Evolutionary conservation across 306 rosid species (phyloP).

Genomic region (Prunus persica): DNA sequence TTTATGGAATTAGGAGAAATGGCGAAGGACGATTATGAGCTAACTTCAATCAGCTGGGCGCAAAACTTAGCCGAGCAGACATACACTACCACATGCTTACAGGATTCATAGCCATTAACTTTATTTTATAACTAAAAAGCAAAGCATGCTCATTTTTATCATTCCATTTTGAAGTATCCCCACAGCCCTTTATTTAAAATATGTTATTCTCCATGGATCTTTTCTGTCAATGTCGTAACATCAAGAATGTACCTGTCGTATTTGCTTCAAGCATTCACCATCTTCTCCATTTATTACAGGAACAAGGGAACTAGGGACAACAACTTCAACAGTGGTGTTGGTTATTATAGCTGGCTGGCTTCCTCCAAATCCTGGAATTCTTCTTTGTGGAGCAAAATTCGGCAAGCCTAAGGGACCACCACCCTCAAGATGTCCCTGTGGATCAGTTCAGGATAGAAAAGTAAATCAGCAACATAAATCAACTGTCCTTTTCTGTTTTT

Average conservation of each 20-base stretch:
- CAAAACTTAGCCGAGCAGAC: neutral
- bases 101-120: neutral
- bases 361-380: slow-evolving; percentile 67
- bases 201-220: neutral
- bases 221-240: neutral
- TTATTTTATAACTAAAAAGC: neutral
- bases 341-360: slow-evolving; percentile 70
- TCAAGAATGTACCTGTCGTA: slow-evolving; percentile 65
- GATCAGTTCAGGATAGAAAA: slow-evolving; percentile 21
- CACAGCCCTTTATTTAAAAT: neutral
- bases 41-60: neutral
- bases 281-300: slow-evolving; percentile 83
- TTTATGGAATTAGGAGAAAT: neutral
- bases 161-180: neutral
- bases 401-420: slow-evolving; percentile 68
- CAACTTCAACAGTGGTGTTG: slow-evolving; percentile 87
- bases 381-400: slow-evolving; percentile 68
- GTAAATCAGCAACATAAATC: slow-evolving; percentile 6
- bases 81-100: neutral
- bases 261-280: slow-evolving; percentile 95
- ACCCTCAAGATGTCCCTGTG: slow-evolving; percentile 73
- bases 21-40: neutral
- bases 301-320: slow-evolving; percentile 77
- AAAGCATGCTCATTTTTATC: neutral
- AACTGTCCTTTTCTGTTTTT: neutral